Base-by-base conservation (phyloP, 176 grass and related monocot species). In the Canna indica region DNA sequence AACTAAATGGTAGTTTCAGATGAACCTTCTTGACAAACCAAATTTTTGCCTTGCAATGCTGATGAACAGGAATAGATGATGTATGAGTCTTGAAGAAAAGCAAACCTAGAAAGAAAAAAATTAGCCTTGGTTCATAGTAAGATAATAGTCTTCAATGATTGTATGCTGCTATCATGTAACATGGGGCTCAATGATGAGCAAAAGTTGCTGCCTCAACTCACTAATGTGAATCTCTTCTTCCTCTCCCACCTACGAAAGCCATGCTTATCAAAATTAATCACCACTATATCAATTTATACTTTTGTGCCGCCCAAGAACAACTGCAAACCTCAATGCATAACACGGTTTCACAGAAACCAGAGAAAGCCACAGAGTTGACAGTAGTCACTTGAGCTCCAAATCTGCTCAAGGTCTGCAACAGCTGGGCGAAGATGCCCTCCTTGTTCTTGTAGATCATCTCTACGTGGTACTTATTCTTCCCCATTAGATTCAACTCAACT, bases 381-480 rank as follows among this genome's bases (percentile, higher is more conserved):
- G 72, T 83, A 8, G 79, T 72, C 11, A 92, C 88, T 17, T 83
- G 70, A 0, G 71, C 83, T 20, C 82, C 82, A 60, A 85, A 82
- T 72, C 74, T 84, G 69, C 58, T 82, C 57, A 97, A 77, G 25
- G 83, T 83, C 71, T 96, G 79, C 48, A 96, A 64, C 60, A 96
- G 75, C 80, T 73, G 87, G 52, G 81, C 85, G 77, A 90, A 91
- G 67, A 66, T 54, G 14, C 83, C 85, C 17, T 70, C 29, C 64
- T 63, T 86, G 33, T 86, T 96, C 54, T 64, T 71, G 72, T 77
- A 88, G n/a, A 86, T 83, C 30, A 86, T 84, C 75, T 76, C 86
- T 24, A 96, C 63, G 44, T 86, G 86, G 76, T 88, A 91, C 78
- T 82, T 88, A 59, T 60, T 74, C 61, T 61, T 36, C 26, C 83